Conservation (phyloP, 208 protist genomes). For the Crithidia expoeki region DNA sequence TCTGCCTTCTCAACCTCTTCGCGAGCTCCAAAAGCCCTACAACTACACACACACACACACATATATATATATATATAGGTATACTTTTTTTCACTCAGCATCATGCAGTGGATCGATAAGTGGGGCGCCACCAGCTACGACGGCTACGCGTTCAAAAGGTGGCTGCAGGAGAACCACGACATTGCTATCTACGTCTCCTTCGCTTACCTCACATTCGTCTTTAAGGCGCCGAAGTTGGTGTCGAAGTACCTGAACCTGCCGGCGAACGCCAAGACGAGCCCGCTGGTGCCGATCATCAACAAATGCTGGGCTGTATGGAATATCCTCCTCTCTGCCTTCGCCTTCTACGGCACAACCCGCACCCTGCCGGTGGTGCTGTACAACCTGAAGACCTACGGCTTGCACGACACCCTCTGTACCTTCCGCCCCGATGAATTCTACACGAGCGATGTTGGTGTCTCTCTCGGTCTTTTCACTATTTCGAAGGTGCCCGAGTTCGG, state of each 20-base stretch:
- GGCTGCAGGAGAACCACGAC: slow-evolving; percentile 63
- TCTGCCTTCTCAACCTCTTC: neutral
- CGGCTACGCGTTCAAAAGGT: slow-evolving; percentile 62
- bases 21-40: no score
- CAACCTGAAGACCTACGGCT: slow-evolving; percentile 47
- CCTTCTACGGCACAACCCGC: slow-evolving; percentile 72
- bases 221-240: slow-evolving; percentile 39
- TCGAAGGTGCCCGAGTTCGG: slow-evolving; percentile 88
- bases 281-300: slow-evolving; percentile 40
- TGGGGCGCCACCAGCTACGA: slow-evolving; percentile 62
- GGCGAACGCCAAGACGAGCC: slow-evolving; percentile 35
- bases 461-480: slow-evolving; percentile 77
- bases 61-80: no score
- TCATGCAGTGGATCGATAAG: slow-evolving; percentile 52
- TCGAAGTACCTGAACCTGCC: slow-evolving; percentile 34
- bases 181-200: slow-evolving; percentile 56
- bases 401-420: slow-evolving; percentile 70
- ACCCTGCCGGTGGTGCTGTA: slow-evolving; percentile 48
- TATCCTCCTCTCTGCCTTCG: slow-evolving; percentile 86
- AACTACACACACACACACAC: neutral
- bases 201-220: slow-evolving; percentile 56
- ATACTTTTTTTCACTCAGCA: neutral
- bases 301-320: slow-evolving; percentile 87
- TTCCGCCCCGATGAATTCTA: slow-evolving; percentile 65
- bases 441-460: slow-evolving; percentile 61